These are phyloP conservation scores for Fennellomyces sp. DNA, from an alignment of 371 early-diverging fungal genomes.

Conservation along the genomic window DNA sequence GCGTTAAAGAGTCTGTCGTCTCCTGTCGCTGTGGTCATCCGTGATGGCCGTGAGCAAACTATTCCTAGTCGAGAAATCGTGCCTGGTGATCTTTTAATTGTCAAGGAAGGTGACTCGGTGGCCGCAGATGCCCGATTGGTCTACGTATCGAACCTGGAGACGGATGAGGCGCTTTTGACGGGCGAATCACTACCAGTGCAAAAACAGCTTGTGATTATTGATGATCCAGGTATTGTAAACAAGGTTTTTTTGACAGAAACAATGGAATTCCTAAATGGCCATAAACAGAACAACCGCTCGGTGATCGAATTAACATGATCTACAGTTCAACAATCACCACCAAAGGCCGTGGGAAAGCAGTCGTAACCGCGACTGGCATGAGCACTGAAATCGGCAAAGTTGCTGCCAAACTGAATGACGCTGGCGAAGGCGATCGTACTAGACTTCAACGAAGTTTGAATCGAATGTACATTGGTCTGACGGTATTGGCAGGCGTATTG, in stretches of 20 bases:
- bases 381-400: slow-evolving; percentile 89
- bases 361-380: slow-evolving; percentile 81
- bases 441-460: slow-evolving; percentile 75
- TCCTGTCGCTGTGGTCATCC: slow-evolving; percentile 75
- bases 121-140: slow-evolving; percentile 86
- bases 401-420: slow-evolving; percentile 72
- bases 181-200: slow-evolving; percentile 78
- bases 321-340: slow-evolving; percentile 54
- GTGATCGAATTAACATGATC: slow-evolving; percentile 69
- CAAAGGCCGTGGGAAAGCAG: slow-evolving; percentile 50
- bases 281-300: slow-evolving; percentile 32
- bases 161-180: slow-evolving; percentile 82
- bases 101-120: slow-evolving; percentile 88
- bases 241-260: slow-evolving; percentile 2
- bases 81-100: slow-evolving; percentile 87
- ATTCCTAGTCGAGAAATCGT: slow-evolving; percentile 74
- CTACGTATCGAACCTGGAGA: slow-evolving; percentile 76
- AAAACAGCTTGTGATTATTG: slow-evolving; percentile 45
- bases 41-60: slow-evolving; percentile 67
- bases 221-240: slow-evolving; percentile 19
- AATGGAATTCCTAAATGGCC: neutral
- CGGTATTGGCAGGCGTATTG: slow-evolving; percentile 35
- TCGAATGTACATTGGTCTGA: slow-evolving; percentile 69
- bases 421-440: slow-evolving; percentile 63
- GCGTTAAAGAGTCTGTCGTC: slow-evolving; percentile 82